Percentiles rank a stretch among this genome's conserved stretches.
Conservation (phyloP, 2,329 filamentous ascomycete species). For the Lasiodiplodia gonubiensis region DNA sequence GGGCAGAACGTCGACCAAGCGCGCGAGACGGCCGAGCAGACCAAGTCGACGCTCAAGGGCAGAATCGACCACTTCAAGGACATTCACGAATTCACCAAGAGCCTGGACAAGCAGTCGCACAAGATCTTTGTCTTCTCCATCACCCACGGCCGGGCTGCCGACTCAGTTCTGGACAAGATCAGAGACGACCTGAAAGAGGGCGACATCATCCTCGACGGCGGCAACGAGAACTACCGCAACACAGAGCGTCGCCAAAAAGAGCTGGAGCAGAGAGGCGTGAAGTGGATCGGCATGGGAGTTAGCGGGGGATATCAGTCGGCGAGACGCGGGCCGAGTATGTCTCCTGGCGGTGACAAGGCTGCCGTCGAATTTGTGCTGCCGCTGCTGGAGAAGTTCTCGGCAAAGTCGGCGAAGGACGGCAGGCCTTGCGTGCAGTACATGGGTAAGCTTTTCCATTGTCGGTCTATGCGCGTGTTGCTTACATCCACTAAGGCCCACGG, state of each 20-base stretch:
- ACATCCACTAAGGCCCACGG: conserved; percentile 39
- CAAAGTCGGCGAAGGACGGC: conserved; percentile 56
- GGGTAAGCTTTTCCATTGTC: conserved; percentile 39
- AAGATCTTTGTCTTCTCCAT: conserved; percentile 54
- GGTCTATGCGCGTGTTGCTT: background rate
- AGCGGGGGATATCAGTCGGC: conserved; percentile 59
- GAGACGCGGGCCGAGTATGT: conserved; percentile 60
- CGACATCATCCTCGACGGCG: conserved; percentile 64
- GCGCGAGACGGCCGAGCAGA: conserved; percentile 33
- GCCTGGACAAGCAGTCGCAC: conserved; percentile 39
- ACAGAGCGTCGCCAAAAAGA: conserved; percentile 61
- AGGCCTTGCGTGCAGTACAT: conserved; percentile 59
- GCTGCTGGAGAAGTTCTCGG: conserved; percentile 58
- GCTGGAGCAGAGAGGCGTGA: conserved; percentile 55
- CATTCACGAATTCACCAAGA: conserved; percentile 48
- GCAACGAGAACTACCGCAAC: conserved; percentile 62
- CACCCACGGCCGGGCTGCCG: conserved; percentile 42
- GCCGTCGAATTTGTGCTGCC: conserved; percentile 59
- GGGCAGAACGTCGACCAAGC: conserved; percentile 43
- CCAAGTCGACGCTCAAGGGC: conserved; percentile 32
- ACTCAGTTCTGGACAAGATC: conserved; percentile 39
- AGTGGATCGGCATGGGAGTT: conserved; percentile 64
- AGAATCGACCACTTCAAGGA: conserved; percentile 43
- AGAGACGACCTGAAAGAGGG: conserved; percentile 53
- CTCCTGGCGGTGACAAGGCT: conserved; percentile 58